Conservation (phyloP, 1,139 yeast genomes). For the Nematodospora anomalae region DNA sequence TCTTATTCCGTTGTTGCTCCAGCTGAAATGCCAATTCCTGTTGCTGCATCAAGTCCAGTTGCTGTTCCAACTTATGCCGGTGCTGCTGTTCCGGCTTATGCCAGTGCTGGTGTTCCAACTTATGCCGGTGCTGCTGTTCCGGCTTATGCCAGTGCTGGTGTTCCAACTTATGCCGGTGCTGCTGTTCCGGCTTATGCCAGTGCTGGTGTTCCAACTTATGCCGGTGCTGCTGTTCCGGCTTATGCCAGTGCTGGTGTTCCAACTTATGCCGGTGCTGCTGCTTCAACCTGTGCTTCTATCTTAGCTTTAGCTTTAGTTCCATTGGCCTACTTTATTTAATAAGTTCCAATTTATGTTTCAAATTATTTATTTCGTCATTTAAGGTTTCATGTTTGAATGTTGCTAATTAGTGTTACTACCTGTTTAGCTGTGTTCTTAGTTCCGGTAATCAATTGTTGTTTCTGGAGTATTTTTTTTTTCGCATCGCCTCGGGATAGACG, state of each 20-base stretch:
- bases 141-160: too few relatives aligned
- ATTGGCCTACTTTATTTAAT: constrained; percentile 26
- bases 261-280: constrained; percentile 25
- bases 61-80: constrained; percentile 15
- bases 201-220: constrained; percentile 10
- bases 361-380: too few relatives aligned
- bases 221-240: constrained; percentile 26
- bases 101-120: constrained; percentile 15
- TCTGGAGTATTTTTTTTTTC: too few relatives aligned
- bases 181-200: constrained; percentile 14
- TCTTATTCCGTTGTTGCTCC: too few relatives aligned
- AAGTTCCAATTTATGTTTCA: too few relatives aligned
- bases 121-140: constrained; percentile 13
- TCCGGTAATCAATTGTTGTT: too few relatives aligned
- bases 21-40: constrained; percentile 12
- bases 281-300: constrained; percentile 25
- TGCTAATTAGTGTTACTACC: too few relatives aligned
- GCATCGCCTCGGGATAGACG: too few relatives aligned
- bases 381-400: too few relatives aligned
- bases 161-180: constrained; percentile 15
- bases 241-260: constrained; percentile 26
- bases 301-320: constrained; percentile 29
- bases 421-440: too few relatives aligned
- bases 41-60: constrained; percentile 17
- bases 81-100: constrained; percentile 18